Evolutionary conservation across 331 rosid species (phyloP), one percentile per base, ranked within the genome.

Genomic region (Cydonia oblonga): DNA sequence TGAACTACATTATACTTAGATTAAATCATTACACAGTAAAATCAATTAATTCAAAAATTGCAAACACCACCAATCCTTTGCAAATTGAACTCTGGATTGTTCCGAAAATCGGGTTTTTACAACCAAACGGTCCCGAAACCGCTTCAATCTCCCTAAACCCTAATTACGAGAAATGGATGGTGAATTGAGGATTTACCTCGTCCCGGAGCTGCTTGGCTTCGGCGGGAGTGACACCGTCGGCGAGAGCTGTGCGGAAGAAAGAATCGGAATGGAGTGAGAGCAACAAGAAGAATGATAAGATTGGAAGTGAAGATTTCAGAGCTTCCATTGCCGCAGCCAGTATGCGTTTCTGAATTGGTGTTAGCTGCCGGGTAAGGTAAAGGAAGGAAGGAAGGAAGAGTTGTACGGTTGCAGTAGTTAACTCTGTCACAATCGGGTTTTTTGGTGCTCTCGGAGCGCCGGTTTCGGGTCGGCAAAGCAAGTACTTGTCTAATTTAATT

Each of bases 181-280:
- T 40, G 49, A 42, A 42, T 42, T 42, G 49, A 13, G 46, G 66
- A 71, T 3, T 60, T 77, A 88, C 90, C 90, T 93, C 90, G 32
- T 92, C 88, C 75, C 92, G 78, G 53, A 92, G 95, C 35, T 78
- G 81, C 65, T 76, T 92, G 8, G 91, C 96, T 81, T 92, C 97
- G 23, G 81, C 85, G 19, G 75, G 72, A 40, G 90, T 82, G 64
- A 92, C 96, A 70, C 86, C 83, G 26, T 90, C 90, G 66, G 96
- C 90, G 62, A 80, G 68, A 52, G 85, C 22, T 38, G 40, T 28
- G 30, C 5, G 80, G 11, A 82, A 8, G 59, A 71, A 24, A 44
- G 64, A 23, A 30, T 71, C 44, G 29, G 64, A 67, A 14, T 52
- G 71, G 11, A 70, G 5, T 10, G 78, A 77, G 35, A 74, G 54